Conservation (phyloP, 1,284 basidiomycete genomes). For the Leccinum proliferum region DNA sequence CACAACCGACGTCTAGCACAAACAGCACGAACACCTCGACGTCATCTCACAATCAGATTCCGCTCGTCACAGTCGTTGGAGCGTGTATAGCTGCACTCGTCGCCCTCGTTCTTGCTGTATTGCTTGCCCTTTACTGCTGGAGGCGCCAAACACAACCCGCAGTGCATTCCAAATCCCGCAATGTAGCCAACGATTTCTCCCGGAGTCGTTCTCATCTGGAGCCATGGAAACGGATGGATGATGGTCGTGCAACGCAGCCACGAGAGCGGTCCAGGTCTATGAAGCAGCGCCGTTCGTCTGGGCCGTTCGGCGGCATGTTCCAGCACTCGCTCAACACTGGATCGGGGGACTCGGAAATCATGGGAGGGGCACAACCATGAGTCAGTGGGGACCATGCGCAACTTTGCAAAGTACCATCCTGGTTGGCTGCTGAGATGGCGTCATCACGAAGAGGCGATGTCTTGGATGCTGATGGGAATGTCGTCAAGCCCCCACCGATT, state of each 20-base stretch:
- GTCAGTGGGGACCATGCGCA: constrained; percentile 28
- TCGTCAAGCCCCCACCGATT: constrained; percentile 26
- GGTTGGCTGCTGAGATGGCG: constrained; percentile 46
- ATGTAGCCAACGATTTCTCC: constrained; percentile 30
- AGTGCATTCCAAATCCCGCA: constrained; percentile 23
- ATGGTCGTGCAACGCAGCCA: constrained; percentile 37
- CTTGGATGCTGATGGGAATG: constrained; percentile 6
- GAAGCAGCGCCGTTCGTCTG: constrained; percentile 36
- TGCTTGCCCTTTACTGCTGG: constrained; percentile 45
- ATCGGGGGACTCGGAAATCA: constrained; percentile 36
- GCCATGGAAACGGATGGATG: constrained; percentile 42
- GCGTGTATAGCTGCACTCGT: constrained; percentile 47
- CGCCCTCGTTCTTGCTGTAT: constrained; percentile 38
- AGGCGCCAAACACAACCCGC: constrained; percentile 33
- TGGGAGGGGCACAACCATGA: constrained; percentile 26
- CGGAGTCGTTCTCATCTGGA: constrained; percentile 40
- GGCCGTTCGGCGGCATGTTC: constrained; percentile 55
- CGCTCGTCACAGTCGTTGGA: constrained; percentile 46
- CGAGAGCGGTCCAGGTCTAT: constrained; percentile 9
- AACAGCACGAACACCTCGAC: background rate
- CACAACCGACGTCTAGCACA: constrained; percentile 9
- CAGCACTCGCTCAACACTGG: constrained; percentile 32
- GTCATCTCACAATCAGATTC: constrained; percentile 26
- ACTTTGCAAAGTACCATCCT: constrained; percentile 37
- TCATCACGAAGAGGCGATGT: constrained; percentile 21